phyloP scores from a whole-genome alignment of 2,329 filamentous ascomycete genomes.

The Sporothrix pseudoabietina region DNA sequence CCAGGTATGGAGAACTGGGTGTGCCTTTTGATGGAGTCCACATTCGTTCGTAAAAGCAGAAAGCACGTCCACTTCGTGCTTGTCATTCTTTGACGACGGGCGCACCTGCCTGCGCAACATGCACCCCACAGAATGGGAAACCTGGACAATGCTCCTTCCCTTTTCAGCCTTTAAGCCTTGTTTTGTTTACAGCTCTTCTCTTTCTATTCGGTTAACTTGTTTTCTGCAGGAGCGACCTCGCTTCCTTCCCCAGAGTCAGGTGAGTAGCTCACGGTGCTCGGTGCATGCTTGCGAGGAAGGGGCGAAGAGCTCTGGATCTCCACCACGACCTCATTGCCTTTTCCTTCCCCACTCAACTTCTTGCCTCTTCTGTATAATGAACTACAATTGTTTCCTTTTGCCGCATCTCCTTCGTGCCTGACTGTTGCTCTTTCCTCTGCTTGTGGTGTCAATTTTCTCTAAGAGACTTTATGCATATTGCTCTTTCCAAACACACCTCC shows the following conservation, averaged over 20 bases:
- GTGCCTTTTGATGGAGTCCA: background rate
- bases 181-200: background rate
- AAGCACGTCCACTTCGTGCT: background rate
- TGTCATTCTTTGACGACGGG: background rate
- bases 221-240: constrained; percentile 1
- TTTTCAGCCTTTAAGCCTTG: background rate
- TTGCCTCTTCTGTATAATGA: background rate
- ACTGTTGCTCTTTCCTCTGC: constrained; percentile 2
- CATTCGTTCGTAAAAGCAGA: background rate
- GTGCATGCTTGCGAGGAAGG: constrained; percentile 10
- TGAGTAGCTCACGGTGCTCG: background rate
- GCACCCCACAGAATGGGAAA: background rate
- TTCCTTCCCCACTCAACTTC: constrained; percentile 4
- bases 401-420: background rate
- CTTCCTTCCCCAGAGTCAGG: constrained; percentile 8
- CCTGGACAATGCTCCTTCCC: background rate
- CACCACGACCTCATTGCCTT: background rate
- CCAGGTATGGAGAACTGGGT: background rate
- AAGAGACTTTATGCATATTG: constrained; percentile 27
- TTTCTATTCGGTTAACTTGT: background rate
- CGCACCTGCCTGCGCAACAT: background rate
- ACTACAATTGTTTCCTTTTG: background rate
- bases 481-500: background rate
- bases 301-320: background rate
- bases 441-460: background rate